Evolutionary conservation across 2,329 filamentous ascomycete species (phyloP), one percentile per base, ranked within the genome.

Genomic region (Cryphonectria naterciae): DNA sequence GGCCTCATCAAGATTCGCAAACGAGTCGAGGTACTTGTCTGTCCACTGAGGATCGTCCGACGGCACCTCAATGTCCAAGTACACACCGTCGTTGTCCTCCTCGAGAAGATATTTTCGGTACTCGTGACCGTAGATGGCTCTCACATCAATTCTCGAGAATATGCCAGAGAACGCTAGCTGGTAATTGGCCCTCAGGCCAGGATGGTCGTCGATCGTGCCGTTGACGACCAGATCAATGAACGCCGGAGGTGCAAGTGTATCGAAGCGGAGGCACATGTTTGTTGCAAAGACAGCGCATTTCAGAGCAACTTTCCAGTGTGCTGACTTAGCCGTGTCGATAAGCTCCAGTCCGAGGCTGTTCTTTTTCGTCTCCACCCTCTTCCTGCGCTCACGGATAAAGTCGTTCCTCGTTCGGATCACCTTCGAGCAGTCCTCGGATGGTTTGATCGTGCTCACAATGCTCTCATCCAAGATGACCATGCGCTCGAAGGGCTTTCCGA

Each of bases 261-360:
- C 92, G 76, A 98, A 97, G n/a, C 96, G 91, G 73, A 98, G 88
- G 70, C 94, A 95, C 73, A 98, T 87, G 72, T 96, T 97, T 70
- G 95, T 90, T 5, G 97, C 93, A 78, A 99, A 96, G 49, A 97
- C 92, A 13, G 93, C 93, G 70, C 95, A 97, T 39, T 95, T 88
- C 66, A 91, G 94, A 7, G 95, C 95, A 76, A 97, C 95, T 84
- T 97, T 98, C 96, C 96, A 99, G 78, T 99, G 97, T 0, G 94
- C 93, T 3, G 88, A 88, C 76, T 89, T 91, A 1, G 94, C 93
- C 72, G 92, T 83, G 71, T 92, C 88, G 4, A 95, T 92, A 43
- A 99, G 85, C 78, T 98, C 94, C 68, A 93, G 84, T 0, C 95
- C 93, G 37, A 99, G 83, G 4, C 89, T 87, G 0, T 90, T 85